Percentiles rank a stretch among this genome's conserved stretches.
Conservation (phyloP, 2,329 filamentous ascomycete species). For the Alternaria postmessia region DNA sequence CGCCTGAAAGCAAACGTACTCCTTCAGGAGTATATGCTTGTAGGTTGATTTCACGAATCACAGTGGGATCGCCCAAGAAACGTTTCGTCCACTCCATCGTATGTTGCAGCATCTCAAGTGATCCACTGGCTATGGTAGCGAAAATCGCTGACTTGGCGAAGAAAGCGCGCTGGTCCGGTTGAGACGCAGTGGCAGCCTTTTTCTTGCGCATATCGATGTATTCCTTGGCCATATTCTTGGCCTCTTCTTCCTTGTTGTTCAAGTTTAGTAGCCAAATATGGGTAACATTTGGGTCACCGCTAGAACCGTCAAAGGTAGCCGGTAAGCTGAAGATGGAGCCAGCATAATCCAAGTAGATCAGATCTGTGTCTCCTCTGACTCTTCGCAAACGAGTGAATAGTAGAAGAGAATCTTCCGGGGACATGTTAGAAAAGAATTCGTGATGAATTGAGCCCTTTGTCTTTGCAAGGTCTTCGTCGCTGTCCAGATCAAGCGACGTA, state of each 20-base stretch:
- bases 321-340: slow-evolving; percentile 13
- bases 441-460: slow-evolving; percentile 9
- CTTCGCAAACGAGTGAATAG: slow-evolving; percentile 32
- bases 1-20: slow-evolving; percentile 8
- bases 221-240: slow-evolving; percentile 15
- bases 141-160: slow-evolving; percentile 38
- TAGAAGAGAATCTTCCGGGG: slow-evolving; percentile 22
- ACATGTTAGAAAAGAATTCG: slow-evolving; percentile 19
- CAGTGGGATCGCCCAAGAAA: slow-evolving; percentile 48
- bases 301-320: background rate
- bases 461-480: slow-evolving; percentile 23
- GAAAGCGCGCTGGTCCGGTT: slow-evolving; percentile 39
- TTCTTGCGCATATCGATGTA: slow-evolving; percentile 31
- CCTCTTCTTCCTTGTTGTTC: slow-evolving; percentile 18
- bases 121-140: slow-evolving; percentile 46
- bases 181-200: slow-evolving; percentile 29
- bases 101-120: slow-evolving; percentile 39
- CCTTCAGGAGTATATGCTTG: slow-evolving; percentile 2
- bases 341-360: slow-evolving; percentile 15
- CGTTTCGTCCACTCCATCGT: slow-evolving; percentile 48
- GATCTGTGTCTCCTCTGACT: slow-evolving; percentile 25
- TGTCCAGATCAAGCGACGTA: slow-evolving; percentile 26
- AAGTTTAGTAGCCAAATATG: slow-evolving; percentile 22
- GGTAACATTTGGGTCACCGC: slow-evolving; percentile 27
- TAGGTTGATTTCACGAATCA: slow-evolving; percentile 6